A percentile compares a stretch with the other conserved stretches of the same genome.
Conservation (phyloP, 805 yeast species). For the Lachancea dasiensis region DNA sequence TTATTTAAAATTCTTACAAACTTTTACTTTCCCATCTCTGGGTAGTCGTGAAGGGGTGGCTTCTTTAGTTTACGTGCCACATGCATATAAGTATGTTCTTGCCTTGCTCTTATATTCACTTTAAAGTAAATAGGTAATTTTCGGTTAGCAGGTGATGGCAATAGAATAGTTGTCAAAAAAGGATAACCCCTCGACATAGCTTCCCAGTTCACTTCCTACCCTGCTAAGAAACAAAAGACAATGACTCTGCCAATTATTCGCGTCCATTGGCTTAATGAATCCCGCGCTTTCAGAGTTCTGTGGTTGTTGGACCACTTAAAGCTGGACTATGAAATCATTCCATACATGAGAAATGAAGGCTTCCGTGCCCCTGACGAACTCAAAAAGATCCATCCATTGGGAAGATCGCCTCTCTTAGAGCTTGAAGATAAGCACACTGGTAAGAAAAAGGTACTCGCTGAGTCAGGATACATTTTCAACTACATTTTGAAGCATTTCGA, state of each 20-base stretch:
- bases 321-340: constrained; percentile 48
- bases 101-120: no score
- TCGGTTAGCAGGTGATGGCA: no score
- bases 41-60: no score
- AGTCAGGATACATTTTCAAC: constrained; percentile 54
- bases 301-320: constrained; percentile 62
- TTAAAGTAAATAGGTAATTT: no score
- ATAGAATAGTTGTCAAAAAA: no score
- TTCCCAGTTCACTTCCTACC: no score
- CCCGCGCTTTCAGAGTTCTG: constrained; percentile 54
- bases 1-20: no score
- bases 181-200: no score
- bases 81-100: no score
- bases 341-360: constrained; percentile 44
- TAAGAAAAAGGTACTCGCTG: constrained; percentile 38
- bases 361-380: constrained; percentile 47
- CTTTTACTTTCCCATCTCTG: no score
- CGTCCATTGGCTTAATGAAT: constrained; percentile 31
- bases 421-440: constrained; percentile 33
- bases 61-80: no score
- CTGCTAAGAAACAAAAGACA: background rate
- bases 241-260: constrained; percentile 12
- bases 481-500: constrained; percentile 50
- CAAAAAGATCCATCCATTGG: constrained; percentile 51
- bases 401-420: constrained; percentile 58